Evolutionary conservation across 495 filamentous ascomycete genomes (phyloP).

Genomic region (Chaetomium cochliodes): DNA sequence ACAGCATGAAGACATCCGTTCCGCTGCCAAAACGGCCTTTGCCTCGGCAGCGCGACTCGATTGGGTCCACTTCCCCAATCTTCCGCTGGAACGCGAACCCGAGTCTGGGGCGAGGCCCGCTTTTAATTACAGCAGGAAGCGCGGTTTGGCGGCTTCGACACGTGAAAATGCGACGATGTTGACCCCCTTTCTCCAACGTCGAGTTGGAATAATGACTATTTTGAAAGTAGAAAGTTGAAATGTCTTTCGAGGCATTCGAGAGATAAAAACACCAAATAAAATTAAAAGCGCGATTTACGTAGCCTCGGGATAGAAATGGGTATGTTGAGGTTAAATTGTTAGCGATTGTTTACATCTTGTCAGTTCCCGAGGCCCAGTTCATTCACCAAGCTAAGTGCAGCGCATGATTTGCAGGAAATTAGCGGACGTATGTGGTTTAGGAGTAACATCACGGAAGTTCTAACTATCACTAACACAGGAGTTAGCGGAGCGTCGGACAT

Average conservation of each 20-base stretch:
- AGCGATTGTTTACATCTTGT: too few relatives aligned
- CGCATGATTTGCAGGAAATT: too few relatives aligned
- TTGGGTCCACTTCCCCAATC: conserved; percentile 22
- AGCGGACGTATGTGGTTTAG: too few relatives aligned
- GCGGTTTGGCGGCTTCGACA: conserved; percentile 8
- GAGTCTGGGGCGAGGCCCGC: conserved; percentile 14
- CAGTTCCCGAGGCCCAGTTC: too few relatives aligned
- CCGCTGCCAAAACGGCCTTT: conserved; percentile 14
- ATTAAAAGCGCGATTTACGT: too few relatives aligned
- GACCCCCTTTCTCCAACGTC: background rate
- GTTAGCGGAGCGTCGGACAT: background rate
- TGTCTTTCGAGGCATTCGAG: background rate
- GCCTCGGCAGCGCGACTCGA: conserved; percentile 23
- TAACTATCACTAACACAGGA: background rate
- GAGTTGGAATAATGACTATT: too few relatives aligned
- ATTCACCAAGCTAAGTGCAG: too few relatives aligned
- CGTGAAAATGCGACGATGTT: conserved; percentile 14
- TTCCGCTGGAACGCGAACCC: conserved; percentile 15
- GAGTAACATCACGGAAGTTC: too few relatives aligned
- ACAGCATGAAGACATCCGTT: conserved; percentile 8
- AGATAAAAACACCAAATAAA: background rate
- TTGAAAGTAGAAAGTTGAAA: background rate
- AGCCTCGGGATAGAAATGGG: too few relatives aligned
- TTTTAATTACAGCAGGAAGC: conserved; percentile 6
- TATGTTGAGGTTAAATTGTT: too few relatives aligned